Evolutionary conservation across 345 rosid species (phyloP), one percentile per base, ranked within the genome.

Genomic region (Cochlearia excelsa): DNA sequence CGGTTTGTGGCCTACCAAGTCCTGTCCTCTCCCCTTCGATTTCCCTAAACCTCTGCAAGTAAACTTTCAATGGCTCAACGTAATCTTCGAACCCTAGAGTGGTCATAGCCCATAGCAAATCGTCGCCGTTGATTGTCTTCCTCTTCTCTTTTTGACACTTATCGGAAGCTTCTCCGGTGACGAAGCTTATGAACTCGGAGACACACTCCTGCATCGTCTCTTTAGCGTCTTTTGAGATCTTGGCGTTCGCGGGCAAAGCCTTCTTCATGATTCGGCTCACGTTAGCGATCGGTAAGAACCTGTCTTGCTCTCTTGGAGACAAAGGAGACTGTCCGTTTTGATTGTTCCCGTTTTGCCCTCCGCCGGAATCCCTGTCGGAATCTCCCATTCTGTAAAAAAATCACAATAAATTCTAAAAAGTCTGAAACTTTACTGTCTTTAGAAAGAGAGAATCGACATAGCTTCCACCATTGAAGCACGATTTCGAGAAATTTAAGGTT

Each of bases 171-270:
- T 82, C 92, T 27, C 92, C 92, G 2, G 88, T 85, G 46, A 85
- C 78, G 73, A 85, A 85, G 59, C 88, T 85, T 1, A 85, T 85
- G 75, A 85, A 85, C 82, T 85, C 88, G 26, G 88, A 85, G 51
- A 85, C 92, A 34, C 92, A 85, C 82, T 85, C 92, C 66, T 85
- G 88, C 31, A 82, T 84, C 23, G 86, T 82, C 76, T 85, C 92
- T 46, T 85, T 85, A 0, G 92, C 92, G 63, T 85, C 92, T 57
- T 85, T 85, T 1, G 88, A 85, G 60, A 85, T 85, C 67, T 85
- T 85, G 4, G 88, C 92, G 75, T 85, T 85, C 0, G 88, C 88
- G 3, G 88, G 92, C 23, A 85, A 58, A 1, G 83, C 92, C 47
- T 82, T 85, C 70, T 85, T 85, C 91, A 85, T 85, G 73, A 82